These are phyloP conservation scores for Pisolithus microcarpus DNA, from an alignment of 768 basidiomycete genomes.

Conservation along the genomic window DNA sequence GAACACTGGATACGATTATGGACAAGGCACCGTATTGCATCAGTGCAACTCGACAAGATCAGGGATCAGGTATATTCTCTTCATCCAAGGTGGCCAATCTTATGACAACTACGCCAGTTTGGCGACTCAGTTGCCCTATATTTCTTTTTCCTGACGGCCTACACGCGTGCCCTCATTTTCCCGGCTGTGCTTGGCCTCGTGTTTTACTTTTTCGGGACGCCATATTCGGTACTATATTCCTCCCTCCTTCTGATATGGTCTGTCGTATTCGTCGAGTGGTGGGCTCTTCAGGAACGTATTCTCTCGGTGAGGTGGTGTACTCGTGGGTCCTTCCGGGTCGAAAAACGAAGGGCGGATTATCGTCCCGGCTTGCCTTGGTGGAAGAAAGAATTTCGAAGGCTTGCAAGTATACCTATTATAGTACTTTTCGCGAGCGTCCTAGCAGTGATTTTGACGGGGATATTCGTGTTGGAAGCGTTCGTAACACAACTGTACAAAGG, in stretches of 20 bases:
- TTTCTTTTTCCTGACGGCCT: slow-evolving; percentile 81
- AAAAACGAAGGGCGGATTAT: slow-evolving; percentile 61
- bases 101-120: slow-evolving; percentile 37
- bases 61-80: slow-evolving; percentile 55
- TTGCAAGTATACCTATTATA: slow-evolving; percentile 68
- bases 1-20: slow-evolving; percentile 71
- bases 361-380: slow-evolving; percentile 60
- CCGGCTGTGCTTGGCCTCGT: slow-evolving; percentile 64
- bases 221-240: slow-evolving; percentile 76
- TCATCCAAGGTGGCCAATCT: background rate
- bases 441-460: slow-evolving; percentile 63
- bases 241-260: slow-evolving; percentile 76
- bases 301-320: slow-evolving; percentile 81
- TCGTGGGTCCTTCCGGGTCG: slow-evolving; percentile 67
- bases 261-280: slow-evolving; percentile 82
- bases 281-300: slow-evolving; percentile 80
- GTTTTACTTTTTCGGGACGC: slow-evolving; percentile 62
- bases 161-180: slow-evolving; percentile 72
- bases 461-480: slow-evolving; percentile 88
- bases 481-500: slow-evolving; percentile 85
- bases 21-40: slow-evolving; percentile 58
- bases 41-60: slow-evolving; percentile 59
- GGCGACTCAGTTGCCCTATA: slow-evolving; percentile 82
- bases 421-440: slow-evolving; percentile 65
- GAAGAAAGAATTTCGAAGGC: slow-evolving; percentile 59